These are phyloP conservation scores for Waitea zeae DNA, from an alignment of 1,284 basidiomycete genomes.

Conservation along the genomic window DNA sequence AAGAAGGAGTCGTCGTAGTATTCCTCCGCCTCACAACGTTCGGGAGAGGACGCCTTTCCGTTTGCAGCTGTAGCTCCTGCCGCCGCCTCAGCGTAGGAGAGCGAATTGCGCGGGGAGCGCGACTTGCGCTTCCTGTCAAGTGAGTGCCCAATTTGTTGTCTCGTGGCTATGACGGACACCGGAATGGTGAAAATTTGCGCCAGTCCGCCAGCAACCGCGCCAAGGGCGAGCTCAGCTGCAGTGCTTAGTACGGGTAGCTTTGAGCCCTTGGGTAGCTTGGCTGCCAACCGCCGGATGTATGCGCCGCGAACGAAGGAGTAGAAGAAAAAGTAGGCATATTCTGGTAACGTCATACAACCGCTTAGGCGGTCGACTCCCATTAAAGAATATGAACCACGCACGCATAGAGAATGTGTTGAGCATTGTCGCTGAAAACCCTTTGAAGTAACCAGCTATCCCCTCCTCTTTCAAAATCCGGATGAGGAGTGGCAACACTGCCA, in stretches of 20 bases:
- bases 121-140: conserved; percentile 8
- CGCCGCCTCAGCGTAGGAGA: conserved; percentile 1
- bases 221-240: conserved; percentile 71
- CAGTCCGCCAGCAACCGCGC: conserved; percentile 84
- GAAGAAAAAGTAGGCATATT: conserved; percentile 99
- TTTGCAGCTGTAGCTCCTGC: not conserved
- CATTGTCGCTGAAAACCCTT: conserved; percentile 96
- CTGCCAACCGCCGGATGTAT: conserved; percentile 55
- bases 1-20: conserved; percentile 52
- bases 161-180: conserved; percentile 91
- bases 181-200: conserved; percentile 99
- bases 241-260: conserved; percentile 54
- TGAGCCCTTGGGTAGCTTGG: conserved; percentile 35
- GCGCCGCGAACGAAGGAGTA: conserved; percentile 81
- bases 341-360: conserved; percentile 21
- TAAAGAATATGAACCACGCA: conserved; percentile 25
- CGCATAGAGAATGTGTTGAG: conserved; percentile 94
- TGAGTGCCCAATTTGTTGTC: conserved; percentile 73
- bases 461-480: conserved; percentile 62
- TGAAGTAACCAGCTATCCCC: conserved; percentile 73
- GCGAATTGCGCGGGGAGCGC: conserved; percentile 5
- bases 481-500: conserved; percentile 51
- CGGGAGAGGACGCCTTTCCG: conserved; percentile 3
- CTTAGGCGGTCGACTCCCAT: not conserved
- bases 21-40: conserved; percentile 10